These are phyloP conservation scores for Cyberlindnera meyerae DNA, from an alignment of 805 yeast genomes.

Conservation along the genomic window DNA sequence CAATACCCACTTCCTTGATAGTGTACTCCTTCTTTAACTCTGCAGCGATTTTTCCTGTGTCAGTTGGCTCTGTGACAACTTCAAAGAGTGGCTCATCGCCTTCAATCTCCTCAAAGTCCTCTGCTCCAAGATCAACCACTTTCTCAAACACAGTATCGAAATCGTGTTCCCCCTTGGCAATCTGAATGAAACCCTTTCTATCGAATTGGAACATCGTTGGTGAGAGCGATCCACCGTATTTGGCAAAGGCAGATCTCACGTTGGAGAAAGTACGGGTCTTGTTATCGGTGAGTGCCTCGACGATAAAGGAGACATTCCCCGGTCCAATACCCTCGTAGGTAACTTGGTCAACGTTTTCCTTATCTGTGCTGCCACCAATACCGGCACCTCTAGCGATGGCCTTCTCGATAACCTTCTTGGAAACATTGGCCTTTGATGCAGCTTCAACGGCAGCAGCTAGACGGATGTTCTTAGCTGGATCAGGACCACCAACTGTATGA, in stretches of 20 bases:
- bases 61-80: conserved; percentile 59
- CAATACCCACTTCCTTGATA: conserved; percentile 67
- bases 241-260: conserved; percentile 70
- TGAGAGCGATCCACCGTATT: conserved; percentile 62
- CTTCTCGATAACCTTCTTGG: conserved; percentile 80
- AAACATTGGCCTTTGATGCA: conserved; percentile 71
- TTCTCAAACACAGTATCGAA: conserved; percentile 71
- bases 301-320: conserved; percentile 80
- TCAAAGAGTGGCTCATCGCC: conserved; percentile 32
- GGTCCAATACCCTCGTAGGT: conserved; percentile 90
- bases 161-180: conserved; percentile 36
- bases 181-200: conserved; percentile 64
- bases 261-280: conserved; percentile 74
- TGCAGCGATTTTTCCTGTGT: conserved; percentile 57
- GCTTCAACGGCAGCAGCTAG: conserved; percentile 70
- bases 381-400: conserved; percentile 87
- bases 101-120: conserved; percentile 58
- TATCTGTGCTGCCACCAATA: conserved; percentile 43
- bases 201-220: conserved; percentile 79
- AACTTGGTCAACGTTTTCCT: conserved; percentile 46
- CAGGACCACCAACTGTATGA: conserved; percentile 54
- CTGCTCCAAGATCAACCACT: conserved; percentile 69
- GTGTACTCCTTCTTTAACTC: conserved; percentile 47
- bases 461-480: conserved; percentile 53
- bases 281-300: conserved; percentile 87